Base-by-base conservation (phyloP, 2,329 filamentous ascomycete species). In the Fusarium zealandicum region DNA sequence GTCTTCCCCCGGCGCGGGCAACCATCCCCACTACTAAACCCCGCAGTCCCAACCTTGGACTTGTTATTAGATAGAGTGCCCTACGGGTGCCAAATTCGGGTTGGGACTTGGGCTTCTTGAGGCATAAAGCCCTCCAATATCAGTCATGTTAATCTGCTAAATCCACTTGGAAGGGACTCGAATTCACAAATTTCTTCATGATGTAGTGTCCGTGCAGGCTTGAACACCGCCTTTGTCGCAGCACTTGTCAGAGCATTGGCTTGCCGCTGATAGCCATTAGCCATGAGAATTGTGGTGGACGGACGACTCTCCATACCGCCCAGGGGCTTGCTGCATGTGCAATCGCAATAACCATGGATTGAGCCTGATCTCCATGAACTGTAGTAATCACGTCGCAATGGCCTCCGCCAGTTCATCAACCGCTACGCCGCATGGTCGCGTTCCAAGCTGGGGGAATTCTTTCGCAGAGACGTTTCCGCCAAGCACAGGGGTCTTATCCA, bases 11-110 rank as follows among this genome's bases (percentile, higher is more conserved):
- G 49, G 58, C 49, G 44, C 53, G 57, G 50, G 39, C 40, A 30
- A 49, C 57, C 32, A 51, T 41, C 43, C 48, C 52, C 59, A 62
- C 52, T 35, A 59, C 49, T 35, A 49, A 63, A 64, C 65, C 65
- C 65, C 65, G 65, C 65, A 67, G 61, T 63, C 54, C 58, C 59
- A 58, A 54, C 16, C 61, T 55, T 63, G 44, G 44, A 46, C 37
- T 43, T 48, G 35, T 42, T n/a, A n/a, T n/a, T n/a, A n/a, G n/a
- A n/a, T 22, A 30, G 38, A 32, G 22, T 46, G 30, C 40, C 17
- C 50, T 31, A 13, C 13, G 37, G 22, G 32, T 59, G 51, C 31
- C 30, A 59, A 42, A 43, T 27, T 41, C 22, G 14, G 16, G 17
- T 14, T 42, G 20, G 30, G 37, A 35, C 47, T 35, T 42, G 32